Percentiles rank a stretch among this genome's conserved stretches.
These are phyloP conservation scores for Calonectria hongkongensis DNA, from an alignment of 2,329 filamentous ascomycete genomes.

Conservation along the genomic window DNA sequence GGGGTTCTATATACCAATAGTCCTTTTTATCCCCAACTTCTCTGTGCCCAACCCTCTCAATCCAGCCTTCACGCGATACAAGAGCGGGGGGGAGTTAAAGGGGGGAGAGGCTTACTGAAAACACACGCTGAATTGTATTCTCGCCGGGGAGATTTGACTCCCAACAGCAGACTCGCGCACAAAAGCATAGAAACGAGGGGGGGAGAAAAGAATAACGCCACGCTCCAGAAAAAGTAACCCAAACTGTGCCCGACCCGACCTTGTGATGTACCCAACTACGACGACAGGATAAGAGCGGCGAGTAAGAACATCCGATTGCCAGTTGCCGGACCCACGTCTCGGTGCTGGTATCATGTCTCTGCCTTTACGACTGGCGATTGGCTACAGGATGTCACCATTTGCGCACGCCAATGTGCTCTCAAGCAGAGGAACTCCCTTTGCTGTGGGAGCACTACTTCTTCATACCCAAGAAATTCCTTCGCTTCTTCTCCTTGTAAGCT, in stretches of 20 bases:
- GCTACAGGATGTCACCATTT: slow-evolving; percentile 9
- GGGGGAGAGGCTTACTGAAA: not conserved
- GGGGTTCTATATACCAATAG: slow-evolving; percentile 32
- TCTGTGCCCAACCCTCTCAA: slow-evolving; percentile 3
- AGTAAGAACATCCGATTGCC: not conserved
- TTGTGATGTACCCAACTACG: slow-evolving; percentile 27
- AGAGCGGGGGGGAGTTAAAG: not conserved
- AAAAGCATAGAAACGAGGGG: slow-evolving; percentile 38
- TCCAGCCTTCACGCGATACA: slow-evolving; percentile 24
- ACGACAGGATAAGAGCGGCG: not conserved
- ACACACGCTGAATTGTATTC: slow-evolving; percentile 14
- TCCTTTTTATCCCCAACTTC: slow-evolving; percentile 18
- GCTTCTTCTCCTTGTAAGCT: slow-evolving; percentile 77
- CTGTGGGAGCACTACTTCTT: slow-evolving; percentile 71
- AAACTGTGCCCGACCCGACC: slow-evolving; percentile 28
- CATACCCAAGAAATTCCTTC: slow-evolving; percentile 73
- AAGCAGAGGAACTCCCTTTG: slow-evolving; percentile 41
- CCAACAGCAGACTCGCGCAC: slow-evolving; percentile 18
- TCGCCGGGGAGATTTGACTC: not conserved
- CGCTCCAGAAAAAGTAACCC: slow-evolving; percentile 45
- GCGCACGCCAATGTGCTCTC: not conserved
- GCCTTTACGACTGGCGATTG: not conserved
- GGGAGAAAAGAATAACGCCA: slow-evolving; percentile 45
- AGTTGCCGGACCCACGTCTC: not conserved
- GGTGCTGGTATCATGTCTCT: not conserved